phyloP scores from a whole-genome alignment of 139 green algal species.

The Chlorella sp. region DNA sequence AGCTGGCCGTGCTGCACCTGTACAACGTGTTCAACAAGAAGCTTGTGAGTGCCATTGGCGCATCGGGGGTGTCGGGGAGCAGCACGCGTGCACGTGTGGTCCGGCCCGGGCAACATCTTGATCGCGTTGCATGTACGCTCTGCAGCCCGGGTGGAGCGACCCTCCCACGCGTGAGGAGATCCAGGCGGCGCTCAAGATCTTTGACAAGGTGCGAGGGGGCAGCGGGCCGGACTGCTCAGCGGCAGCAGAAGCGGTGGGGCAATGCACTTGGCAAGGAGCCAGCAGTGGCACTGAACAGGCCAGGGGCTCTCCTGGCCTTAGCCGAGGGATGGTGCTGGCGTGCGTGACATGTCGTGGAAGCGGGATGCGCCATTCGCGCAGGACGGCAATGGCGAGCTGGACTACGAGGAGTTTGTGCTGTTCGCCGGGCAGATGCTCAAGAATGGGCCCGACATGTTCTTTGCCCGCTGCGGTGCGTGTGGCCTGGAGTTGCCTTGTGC shows the following conservation, averaged over 20 bases:
- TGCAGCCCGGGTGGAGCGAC: not conserved
- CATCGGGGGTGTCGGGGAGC: too few species aligned
- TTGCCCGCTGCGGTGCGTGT: not conserved
- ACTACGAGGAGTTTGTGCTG: conserved; percentile 1
- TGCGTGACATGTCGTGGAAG: too few species aligned
- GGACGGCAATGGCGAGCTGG: not conserved
- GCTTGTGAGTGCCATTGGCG: not conserved
- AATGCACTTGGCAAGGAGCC: too few species aligned
- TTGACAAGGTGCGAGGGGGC: too few species aligned
- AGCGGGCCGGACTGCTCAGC: too few species aligned
- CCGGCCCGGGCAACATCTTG: not conserved
- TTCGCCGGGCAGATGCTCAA: not conserved
- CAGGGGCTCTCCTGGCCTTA: too few species aligned
- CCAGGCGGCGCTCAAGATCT: not conserved
- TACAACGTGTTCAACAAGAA: conserved; percentile 8
- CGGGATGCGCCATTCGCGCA: not conserved
- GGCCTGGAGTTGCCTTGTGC: too few species aligned
- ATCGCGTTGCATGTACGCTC: not conserved
- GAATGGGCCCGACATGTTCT: conserved; percentile 7
- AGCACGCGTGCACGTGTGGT: not conserved
- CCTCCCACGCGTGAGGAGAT: not conserved
- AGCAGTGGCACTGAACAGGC: too few species aligned
- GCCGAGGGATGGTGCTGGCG: too few species aligned
- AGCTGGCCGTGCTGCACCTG: not conserved
- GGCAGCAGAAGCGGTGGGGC: too few species aligned